Conservation (phyloP, 1,284 basidiomycete genomes). For the Boletus sp. region DNA sequence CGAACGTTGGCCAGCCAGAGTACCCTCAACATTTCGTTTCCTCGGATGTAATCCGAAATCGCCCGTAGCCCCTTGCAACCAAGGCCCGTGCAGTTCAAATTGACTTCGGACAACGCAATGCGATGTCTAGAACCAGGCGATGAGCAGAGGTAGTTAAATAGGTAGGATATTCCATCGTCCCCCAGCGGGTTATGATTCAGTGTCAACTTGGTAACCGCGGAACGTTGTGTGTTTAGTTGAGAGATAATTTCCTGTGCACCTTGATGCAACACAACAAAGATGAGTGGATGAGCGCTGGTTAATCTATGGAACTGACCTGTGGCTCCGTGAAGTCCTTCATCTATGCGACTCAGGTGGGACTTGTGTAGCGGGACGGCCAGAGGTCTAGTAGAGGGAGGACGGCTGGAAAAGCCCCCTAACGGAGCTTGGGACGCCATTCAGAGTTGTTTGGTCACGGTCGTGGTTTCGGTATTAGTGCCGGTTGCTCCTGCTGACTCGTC, state of each 20-base stretch:
- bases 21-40: slow-evolving; percentile 43
- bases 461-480: neutral
- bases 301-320: slow-evolving; percentile 13
- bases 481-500: neutral
- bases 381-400: neutral
- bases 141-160: slow-evolving; percentile 57
- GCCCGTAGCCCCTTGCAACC: slow-evolving; percentile 52
- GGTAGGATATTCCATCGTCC: slow-evolving; percentile 51
- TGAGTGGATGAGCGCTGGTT: neutral
- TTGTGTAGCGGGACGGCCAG: slow-evolving; percentile 16
- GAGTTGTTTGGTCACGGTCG: neutral
- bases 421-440: slow-evolving; percentile 16
- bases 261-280: slow-evolving; percentile 6
- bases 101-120: slow-evolving; percentile 46
- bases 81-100: slow-evolving; percentile 52
- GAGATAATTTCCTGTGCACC: slow-evolving; percentile 48
- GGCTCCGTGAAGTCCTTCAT: slow-evolving; percentile 23
- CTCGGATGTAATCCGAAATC: slow-evolving; percentile 49
- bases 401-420: neutral
- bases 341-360: slow-evolving; percentile 17
- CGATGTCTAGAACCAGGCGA: slow-evolving; percentile 42
- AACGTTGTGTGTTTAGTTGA: slow-evolving; percentile 39
- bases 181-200: slow-evolving; percentile 57
- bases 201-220: slow-evolving; percentile 46
- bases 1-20: slow-evolving; percentile 58